Base-by-base conservation (phyloP, 257 asterid species). In the Solanum piurae region DNA sequence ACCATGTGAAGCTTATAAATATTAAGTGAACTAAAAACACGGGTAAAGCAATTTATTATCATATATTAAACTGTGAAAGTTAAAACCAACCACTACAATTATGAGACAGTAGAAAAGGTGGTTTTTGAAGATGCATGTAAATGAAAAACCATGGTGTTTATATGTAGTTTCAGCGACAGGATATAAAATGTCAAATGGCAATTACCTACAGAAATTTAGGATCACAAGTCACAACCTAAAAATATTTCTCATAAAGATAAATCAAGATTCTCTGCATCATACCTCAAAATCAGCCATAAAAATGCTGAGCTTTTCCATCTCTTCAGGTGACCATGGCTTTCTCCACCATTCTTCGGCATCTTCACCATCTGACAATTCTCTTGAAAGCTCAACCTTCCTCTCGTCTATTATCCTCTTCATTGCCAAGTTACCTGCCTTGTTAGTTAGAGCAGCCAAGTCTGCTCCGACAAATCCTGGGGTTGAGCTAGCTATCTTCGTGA, bases 381-480 rank as follows among this genome's bases (percentile, higher is more conserved):
- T 84, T 18, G 88, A 89, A 86, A 94, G 73, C 76, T 88, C 92
- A 82, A 13, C 85, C 90, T 87, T 93, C 79, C 98, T 92, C 88
- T 52, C 87, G 83, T 91, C 93, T 75, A 93, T 87, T 83, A 93
- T 92, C 91, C 98, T 95, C 92, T 95, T 92, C 97, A 95, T 93
- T 31, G 99, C 98, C 87, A 95, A 88, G 89, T 93, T 93, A 83
- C 97, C 98, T 91, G 98, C 98, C 91, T 93, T 93, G 89, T 93
- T 90, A n/a, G 92, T 89, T 13, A 96, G 91, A 33, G 94, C 96
- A 42, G 90, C 96, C 92, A 96, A 90, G 92, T 96, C 98, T 79
- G 98, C 98, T 90, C 99, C 99, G 82, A 94, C 98, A 90, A 94
- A 96, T 11, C 98, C 98, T 5, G 99, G 92, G 83, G 98, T 95